Conservation (phyloP, 306 rosid genomes). For the Cicer arietinum region DNA sequence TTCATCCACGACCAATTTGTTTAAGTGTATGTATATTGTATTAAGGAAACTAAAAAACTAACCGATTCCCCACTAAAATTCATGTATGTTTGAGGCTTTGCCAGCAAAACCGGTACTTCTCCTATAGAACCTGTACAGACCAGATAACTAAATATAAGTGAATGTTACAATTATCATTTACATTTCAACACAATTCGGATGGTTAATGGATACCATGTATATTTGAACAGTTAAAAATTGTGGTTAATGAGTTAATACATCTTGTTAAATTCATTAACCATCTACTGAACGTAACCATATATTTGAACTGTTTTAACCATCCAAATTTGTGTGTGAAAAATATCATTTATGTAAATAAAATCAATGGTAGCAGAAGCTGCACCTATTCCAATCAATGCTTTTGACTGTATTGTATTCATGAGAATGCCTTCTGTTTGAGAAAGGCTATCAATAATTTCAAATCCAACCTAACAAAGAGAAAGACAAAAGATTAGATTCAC, state of each 20-base stretch:
- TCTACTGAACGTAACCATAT: too few species aligned
- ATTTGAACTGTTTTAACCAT: too few species aligned
- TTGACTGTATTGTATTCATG: constrained; percentile 91
- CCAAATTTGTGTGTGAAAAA: too few species aligned
- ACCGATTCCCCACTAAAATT: constrained; percentile 95
- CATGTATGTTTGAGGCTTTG: constrained; percentile 93
- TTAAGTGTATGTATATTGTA: background rate
- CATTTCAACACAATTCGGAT: too few species aligned
- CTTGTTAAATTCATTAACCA: too few species aligned
- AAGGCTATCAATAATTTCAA: constrained; percentile 80
- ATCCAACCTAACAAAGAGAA: constrained; percentile 73
- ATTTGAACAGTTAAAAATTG: too few species aligned
- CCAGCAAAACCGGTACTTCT: constrained; percentile 85
- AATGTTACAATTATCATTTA: constrained; percentile 4
- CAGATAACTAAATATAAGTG: constrained; percentile 44
- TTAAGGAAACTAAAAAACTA: constrained; percentile 34
- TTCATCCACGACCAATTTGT: constrained; percentile 17
- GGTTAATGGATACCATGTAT: too few species aligned
- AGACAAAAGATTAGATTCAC: constrained; percentile 16
- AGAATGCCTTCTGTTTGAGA: constrained; percentile 67
- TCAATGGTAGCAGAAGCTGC: constrained; percentile 34
- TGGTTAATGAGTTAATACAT: too few species aligned
- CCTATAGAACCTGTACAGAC: constrained; percentile 85
- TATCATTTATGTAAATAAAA: background rate
- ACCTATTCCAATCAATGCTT: constrained; percentile 93